Percentiles rank a stretch among this genome's conserved stretches.
phyloP scores from a whole-genome alignment of 257 asterid genomes.

The Phtheirospermum japonicum region DNA sequence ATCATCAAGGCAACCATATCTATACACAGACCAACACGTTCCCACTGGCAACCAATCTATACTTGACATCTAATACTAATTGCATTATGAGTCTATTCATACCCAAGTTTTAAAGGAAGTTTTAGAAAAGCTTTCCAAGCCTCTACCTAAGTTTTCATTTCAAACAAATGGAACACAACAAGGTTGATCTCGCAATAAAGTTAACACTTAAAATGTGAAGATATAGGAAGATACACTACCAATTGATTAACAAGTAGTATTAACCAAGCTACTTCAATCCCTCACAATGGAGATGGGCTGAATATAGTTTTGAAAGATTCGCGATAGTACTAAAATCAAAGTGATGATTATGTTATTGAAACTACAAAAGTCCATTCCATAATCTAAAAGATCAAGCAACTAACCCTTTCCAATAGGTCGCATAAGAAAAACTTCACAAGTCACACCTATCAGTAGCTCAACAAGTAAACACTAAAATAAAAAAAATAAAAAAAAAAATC shows the following conservation, averaged over 20 bases:
- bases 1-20: conserved; percentile 12
- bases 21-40: no score
- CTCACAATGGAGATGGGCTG: not conserved
- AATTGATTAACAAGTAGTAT: conserved; percentile 8
- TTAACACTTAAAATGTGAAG: not conserved
- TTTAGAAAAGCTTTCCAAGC: not conserved
- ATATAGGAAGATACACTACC: not conserved
- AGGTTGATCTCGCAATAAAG: not conserved
- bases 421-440: not conserved
- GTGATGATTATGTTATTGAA: not conserved
- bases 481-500: no score
- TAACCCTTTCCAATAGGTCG: not conserved
- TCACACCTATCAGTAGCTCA: not conserved
- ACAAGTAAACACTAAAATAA: not conserved
- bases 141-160: not conserved
- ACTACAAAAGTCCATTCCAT: not conserved
- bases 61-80: no score
- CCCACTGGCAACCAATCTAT: no score
- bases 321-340: not conserved
- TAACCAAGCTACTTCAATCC: not conserved
- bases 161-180: not conserved
- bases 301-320: not conserved
- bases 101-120: not conserved
- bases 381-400: conserved; percentile 8
- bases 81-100: no score